Evolutionary conservation across 345 rosid species (phyloP).

Genomic region (Camelina laxa): DNA sequence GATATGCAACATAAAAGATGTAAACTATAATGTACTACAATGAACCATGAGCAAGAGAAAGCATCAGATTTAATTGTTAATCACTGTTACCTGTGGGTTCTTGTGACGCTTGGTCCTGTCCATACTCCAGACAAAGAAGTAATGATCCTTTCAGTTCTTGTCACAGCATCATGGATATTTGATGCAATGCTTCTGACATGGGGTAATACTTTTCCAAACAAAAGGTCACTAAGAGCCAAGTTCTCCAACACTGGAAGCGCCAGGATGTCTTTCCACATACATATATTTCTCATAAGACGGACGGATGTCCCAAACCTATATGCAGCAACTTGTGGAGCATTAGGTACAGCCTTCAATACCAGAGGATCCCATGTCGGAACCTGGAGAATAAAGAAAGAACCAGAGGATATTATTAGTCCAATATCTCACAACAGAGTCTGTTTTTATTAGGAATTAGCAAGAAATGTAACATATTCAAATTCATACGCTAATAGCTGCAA

Average conservation of each 20-base stretch:
- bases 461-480: constrained; percentile 33
- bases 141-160: constrained; percentile 79
- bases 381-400: constrained; percentile 44
- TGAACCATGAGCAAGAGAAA: not conserved
- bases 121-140: constrained; percentile 82
- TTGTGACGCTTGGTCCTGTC: constrained; percentile 67
- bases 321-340: constrained; percentile 79
- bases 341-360: constrained; percentile 84
- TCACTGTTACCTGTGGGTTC: constrained; percentile 59
- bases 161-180: constrained; percentile 81
- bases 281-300: constrained; percentile 86
- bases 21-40: not conserved
- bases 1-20: constrained; percentile 13
- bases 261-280: constrained; percentile 89
- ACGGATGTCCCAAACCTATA: constrained; percentile 86
- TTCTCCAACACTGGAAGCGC: constrained; percentile 79
- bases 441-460: not conserved
- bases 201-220: constrained; percentile 78
- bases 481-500: constrained; percentile 60
- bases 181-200: constrained; percentile 79
- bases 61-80: not conserved
- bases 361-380: constrained; percentile 92
- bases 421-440: constrained; percentile 15
- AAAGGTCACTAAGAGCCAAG: constrained; percentile 84
- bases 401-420: constrained; percentile 27